Conservation (phyloP, 495 filamentous ascomycete species). For the Penicillium arizonense region DNA sequence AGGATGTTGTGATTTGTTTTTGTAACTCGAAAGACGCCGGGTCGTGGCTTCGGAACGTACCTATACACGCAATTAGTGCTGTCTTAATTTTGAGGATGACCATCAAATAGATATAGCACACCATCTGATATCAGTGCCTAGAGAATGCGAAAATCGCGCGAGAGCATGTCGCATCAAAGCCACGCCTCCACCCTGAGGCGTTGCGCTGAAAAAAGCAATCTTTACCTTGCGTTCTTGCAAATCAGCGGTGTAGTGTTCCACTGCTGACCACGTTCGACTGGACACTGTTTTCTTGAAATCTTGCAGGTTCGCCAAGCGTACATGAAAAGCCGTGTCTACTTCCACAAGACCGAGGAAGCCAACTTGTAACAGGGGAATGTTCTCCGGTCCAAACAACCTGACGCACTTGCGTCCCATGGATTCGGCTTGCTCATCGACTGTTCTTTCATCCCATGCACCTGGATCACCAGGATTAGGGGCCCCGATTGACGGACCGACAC, state of each 20-base stretch:
- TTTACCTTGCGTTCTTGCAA: constrained; percentile 66
- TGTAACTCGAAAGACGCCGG: constrained; percentile 81
- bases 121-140: constrained; percentile 75
- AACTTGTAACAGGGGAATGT: constrained; percentile 71
- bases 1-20: constrained; percentile 94
- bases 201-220: constrained; percentile 83
- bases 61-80: constrained; percentile 21
- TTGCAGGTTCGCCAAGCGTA: constrained; percentile 56
- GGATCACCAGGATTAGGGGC: constrained; percentile 1
- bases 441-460: constrained; percentile 46
- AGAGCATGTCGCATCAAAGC: constrained; percentile 87
- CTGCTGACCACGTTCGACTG: constrained; percentile 63
- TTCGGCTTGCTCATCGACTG: constrained; percentile 81
- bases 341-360: constrained; percentile 73
- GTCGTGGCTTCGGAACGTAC: constrained; percentile 80
- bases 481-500: neutral
- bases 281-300: constrained; percentile 65
- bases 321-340: constrained; percentile 66
- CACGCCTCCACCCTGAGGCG: constrained; percentile 85
- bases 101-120: constrained; percentile 36
- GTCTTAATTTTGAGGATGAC: too few relatives aligned
- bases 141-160: constrained; percentile 64
- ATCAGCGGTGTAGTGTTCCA: constrained; percentile 63
- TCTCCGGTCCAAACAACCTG: constrained; percentile 74
- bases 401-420: constrained; percentile 82